phyloP scores from a whole-genome alignment of 2,329 filamentous ascomycete genomes.

The Colletotrichum higginsianum region DNA sequence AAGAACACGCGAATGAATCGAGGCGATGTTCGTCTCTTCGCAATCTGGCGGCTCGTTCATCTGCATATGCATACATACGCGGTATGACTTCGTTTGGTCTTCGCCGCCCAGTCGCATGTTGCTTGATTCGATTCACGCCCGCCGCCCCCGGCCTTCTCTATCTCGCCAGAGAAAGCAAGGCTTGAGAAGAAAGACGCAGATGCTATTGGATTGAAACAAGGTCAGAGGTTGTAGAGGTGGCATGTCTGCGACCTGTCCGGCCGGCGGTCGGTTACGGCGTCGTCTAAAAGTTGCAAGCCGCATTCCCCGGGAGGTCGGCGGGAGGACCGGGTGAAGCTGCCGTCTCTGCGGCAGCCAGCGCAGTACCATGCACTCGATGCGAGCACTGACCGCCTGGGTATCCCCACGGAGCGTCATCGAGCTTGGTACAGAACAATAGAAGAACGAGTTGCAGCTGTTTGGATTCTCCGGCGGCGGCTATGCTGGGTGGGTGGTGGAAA shows the following conservation, averaged over 20 bases:
- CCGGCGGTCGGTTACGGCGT: conserved; percentile 1
- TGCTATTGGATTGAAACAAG: not conserved
- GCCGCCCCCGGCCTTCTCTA: not conserved
- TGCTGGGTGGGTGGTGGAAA: not conserved
- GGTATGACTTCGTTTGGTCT: not conserved
- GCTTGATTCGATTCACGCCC: conserved; percentile 28
- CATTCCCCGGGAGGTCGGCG: conserved; percentile 32
- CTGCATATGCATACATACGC: not conserved
- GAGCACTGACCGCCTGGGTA: conserved; percentile 33
- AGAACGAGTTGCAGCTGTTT: conserved; percentile 18
- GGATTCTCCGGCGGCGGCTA: conserved; percentile 14
- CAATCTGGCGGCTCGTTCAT: conserved; percentile 20
- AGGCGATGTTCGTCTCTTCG: conserved; percentile 29
- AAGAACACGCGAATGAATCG: conserved; percentile 7
- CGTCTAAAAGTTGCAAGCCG: conserved; percentile 28
- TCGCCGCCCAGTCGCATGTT: not conserved
- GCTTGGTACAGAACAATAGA: conserved; percentile 13
- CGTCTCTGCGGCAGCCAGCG: conserved; percentile 31
- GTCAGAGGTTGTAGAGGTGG: not conserved
- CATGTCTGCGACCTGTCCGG: conserved; percentile 16
- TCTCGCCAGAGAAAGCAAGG: not conserved
- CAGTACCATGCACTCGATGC: conserved; percentile 21
- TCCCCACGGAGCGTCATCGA: conserved; percentile 21
- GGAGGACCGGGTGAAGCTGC: conserved; percentile 24
- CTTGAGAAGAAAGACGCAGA: not conserved